phyloP scores from a whole-genome alignment of 192 early-diverging fungal genomes.

The Phlyctochytrium bullatum region DNA sequence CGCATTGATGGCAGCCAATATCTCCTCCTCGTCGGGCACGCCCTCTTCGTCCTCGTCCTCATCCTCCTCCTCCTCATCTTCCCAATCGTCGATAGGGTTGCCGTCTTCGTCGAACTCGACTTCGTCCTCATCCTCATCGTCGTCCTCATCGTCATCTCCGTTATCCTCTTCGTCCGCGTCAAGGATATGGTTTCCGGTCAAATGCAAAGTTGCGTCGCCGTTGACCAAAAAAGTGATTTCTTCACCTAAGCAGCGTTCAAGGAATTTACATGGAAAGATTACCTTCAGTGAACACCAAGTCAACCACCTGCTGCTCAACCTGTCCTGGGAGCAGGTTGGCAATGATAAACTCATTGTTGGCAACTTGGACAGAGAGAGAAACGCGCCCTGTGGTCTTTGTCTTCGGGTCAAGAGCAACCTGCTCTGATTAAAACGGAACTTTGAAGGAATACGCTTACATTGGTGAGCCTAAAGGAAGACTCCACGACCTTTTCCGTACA shows the following conservation, averaged over 20 bases:
- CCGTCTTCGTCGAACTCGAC: conserved; percentile 36
- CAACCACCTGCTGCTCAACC: conserved; percentile 75
- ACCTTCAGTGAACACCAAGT: conserved; percentile 48
- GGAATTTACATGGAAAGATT: background rate
- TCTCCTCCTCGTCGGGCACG: conserved; percentile 19
- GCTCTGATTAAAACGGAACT: conserved; percentile 8
- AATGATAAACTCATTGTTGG: conserved; percentile 71
- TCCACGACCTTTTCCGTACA: conserved; percentile 61
- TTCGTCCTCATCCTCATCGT: conserved; percentile 44
- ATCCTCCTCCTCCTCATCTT: conserved; percentile 39
- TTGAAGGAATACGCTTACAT: conserved; percentile 47
- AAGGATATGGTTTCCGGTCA: conserved; percentile 72
- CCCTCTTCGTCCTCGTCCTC: conserved; percentile 36
- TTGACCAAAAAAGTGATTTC: conserved; percentile 73
- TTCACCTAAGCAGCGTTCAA: conserved; percentile 39
- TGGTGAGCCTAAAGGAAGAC: conserved; percentile 73
- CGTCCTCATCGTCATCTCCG: conserved; percentile 38
- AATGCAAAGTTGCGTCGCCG: conserved; percentile 66
- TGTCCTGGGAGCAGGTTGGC: conserved; percentile 78
- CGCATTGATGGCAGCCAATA: background rate
- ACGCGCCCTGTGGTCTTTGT: conserved; percentile 54
- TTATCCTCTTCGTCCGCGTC: conserved; percentile 51
- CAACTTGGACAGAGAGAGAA: conserved; percentile 65
- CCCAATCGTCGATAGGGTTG: conserved; percentile 26
- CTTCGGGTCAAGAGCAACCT: conserved; percentile 72